These are phyloP conservation scores for Diaporthe eres DNA, from an alignment of 2,329 filamentous ascomycete genomes.

Conservation along the genomic window DNA sequence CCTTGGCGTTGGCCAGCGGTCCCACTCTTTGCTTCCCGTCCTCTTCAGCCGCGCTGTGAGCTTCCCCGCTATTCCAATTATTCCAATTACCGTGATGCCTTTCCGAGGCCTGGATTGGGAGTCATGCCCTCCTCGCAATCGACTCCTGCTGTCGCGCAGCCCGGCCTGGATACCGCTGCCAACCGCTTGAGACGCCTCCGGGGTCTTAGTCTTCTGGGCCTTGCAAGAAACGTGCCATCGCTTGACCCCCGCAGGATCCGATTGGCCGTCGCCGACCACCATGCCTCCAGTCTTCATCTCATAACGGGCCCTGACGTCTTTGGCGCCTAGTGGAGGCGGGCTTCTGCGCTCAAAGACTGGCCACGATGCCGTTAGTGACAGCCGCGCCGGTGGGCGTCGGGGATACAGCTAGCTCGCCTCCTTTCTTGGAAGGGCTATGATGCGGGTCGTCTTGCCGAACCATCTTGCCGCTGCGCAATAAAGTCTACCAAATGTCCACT, in stretches of 20 bases:
- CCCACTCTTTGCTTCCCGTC: slow-evolving; percentile 26
- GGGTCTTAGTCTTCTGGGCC: slow-evolving; percentile 1
- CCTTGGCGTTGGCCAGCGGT: neutral
- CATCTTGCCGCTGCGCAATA: slow-evolving; percentile 31
- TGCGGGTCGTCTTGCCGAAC: slow-evolving; percentile 34
- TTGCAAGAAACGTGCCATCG: slow-evolving; percentile 11
- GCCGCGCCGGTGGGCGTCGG: slow-evolving; percentile 34
- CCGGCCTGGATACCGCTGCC: slow-evolving; percentile 23
- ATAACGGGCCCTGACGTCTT: neutral
- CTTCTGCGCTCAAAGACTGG: neutral
- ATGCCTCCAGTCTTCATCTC: slow-evolving; percentile 16
- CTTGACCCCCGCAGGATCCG: slow-evolving; percentile 11
- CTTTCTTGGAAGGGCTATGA: slow-evolving; percentile 25
- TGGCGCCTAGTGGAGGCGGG: neutral
- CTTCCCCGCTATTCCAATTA: slow-evolving; percentile 4
- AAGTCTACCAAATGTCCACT: slow-evolving; percentile 27
- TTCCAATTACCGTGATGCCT: slow-evolving; percentile 13
- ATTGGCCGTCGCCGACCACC: slow-evolving; percentile 12
- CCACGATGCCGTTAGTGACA: slow-evolving; percentile 35
- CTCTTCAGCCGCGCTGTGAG: slow-evolving; percentile 15
- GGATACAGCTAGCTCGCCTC: slow-evolving; percentile 21
- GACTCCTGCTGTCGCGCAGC: slow-evolving; percentile 22
- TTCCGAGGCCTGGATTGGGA: slow-evolving; percentile 30
- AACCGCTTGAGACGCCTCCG: neutral
- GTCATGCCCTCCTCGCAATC: slow-evolving; percentile 23